Conservation (phyloP, 345 rosid species). For the Arabidopsis thaliana region TAIR10.1 NC_003076.8:13875501-13876000, state of each 20-base stretch:
- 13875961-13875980: conserved; percentile 68
- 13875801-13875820: conserved; percentile 80
- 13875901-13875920: conserved; percentile 83
- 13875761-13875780: conserved; percentile 92
- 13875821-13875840: conserved; percentile 87
- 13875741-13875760: conserved; percentile 74
- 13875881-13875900: conserved; percentile 87
- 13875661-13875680: conserved; percentile 79
- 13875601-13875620: conserved; percentile 76
- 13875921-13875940: conserved; percentile 75
- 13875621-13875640: conserved; percentile 99
- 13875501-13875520: conserved; percentile 93
- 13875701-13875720: background rate
- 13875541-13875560: conserved; percentile 98
- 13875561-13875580: conserved; percentile 97
- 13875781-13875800: conserved; percentile 77
- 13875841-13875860: conserved; percentile 80
- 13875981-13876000: conserved; percentile 62
- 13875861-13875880: conserved; percentile 92
- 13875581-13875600: conserved; percentile 99
- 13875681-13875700: conserved; percentile 35
- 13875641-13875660: conserved; percentile 96
- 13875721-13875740: background rate
- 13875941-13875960: conserved; percentile 59
- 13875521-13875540: conserved; percentile 97